Evolutionary conservation across 441 rosid genomes (phyloP), one percentile per base, ranked within the genome.

Genomic region (Melastoma candidum): DNA sequence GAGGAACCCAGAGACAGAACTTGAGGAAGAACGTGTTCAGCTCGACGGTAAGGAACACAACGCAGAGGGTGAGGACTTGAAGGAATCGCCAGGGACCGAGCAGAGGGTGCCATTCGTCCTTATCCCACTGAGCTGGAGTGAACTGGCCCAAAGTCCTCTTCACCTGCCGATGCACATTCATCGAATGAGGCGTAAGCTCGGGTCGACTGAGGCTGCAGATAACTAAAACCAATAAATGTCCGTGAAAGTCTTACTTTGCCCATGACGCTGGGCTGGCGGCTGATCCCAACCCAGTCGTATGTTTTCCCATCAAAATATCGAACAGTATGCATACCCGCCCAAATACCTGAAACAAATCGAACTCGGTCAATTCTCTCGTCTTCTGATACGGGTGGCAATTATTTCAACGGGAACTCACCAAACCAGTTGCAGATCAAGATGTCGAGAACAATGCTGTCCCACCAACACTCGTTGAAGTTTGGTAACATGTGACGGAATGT

Each of bases 401-500:
- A 9, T 3, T 2, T 13, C 56, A 52, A 13, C 39, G 13, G 46
- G 63, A 71, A 58, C 96, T 79, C 75, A 94, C 99, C 97, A 76
- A 94, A 94, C 97, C 97, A 90, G 73, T 94, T 94, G 81, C 99
- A 94, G 60, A 86, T 83, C 71, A 90, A 64, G 62, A 94, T 90
- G 70, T 94, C 97, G 56, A 94, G 95, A 77, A 94, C 61, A 63
- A 94, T 84, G 76, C 99, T 87, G 74, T 94, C 99, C 97, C 99
- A 94, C 99, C 99, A 94, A 85, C 99, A 94, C 63, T 94, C 99
- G 48, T 85, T 94, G 83, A 94, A 94, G 77, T 94, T 94, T n/a
- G 99, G 97, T 61, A 94, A 73, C 97, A 94, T 94, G 74, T 94
- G 99, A 57, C 90, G 87, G 69, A 90, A 94, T 41, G 97, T 94